Evolutionary conservation across 345 rosid species (phyloP).

Genomic region (Mallotus nudiflorus): DNA sequence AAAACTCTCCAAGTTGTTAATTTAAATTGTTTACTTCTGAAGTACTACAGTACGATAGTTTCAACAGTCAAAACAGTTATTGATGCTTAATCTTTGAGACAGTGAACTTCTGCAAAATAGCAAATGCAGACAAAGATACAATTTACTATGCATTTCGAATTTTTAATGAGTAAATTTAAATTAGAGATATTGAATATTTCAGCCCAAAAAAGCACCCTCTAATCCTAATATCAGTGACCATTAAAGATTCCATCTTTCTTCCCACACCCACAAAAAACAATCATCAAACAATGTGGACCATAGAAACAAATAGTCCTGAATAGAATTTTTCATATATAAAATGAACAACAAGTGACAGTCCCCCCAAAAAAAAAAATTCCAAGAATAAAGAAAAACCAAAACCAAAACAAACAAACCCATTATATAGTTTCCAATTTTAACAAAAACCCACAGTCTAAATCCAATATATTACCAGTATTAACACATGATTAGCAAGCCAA

Average conservation of each 20-base stretch:
- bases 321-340: too few species aligned
- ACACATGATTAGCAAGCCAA: too few species aligned
- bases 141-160: background rate
- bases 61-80: too few species aligned
- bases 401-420: slow-evolving; percentile 9
- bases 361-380: background rate
- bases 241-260: background rate
- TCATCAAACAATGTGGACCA: background rate
- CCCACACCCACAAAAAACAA: background rate
- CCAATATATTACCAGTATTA: background rate
- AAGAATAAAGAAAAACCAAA: background rate
- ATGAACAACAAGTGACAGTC: background rate
- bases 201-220: slow-evolving; percentile 5
- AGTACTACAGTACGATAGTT: background rate
- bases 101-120: background rate
- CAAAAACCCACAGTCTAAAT: slow-evolving; percentile 23
- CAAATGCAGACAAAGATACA: background rate
- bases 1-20: background rate
- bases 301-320: background rate
- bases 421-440: background rate
- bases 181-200: background rate
- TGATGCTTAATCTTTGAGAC: background rate
- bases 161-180: too few species aligned
- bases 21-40: background rate
- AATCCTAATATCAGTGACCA: background rate